A percentile compares a stretch with the other conserved stretches of the same genome.
phyloP scores from a whole-genome alignment of 148 eudicot genomes.

The Hydrangea macrophylla region DNA sequence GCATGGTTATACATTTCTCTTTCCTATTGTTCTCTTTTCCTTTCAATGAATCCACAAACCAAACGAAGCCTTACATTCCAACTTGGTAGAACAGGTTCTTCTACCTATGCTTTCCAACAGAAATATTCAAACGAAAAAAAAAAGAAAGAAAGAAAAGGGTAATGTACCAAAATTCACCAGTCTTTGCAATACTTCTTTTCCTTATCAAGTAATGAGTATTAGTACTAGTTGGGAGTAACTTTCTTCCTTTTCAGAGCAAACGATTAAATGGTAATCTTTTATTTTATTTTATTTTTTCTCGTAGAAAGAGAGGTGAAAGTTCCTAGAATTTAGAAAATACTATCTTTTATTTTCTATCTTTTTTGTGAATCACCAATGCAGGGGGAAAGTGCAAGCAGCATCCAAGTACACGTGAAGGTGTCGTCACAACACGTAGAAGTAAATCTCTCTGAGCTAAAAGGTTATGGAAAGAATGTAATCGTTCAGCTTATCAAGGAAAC shows the following conservation, averaged over 20 bases:
- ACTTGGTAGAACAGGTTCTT: too few relatives aligned
- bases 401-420: slow-evolving; percentile 26
- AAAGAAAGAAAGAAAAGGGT: neutral
- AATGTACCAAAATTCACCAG: neutral
- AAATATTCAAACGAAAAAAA: neutral
- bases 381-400: slow-evolving; percentile 39
- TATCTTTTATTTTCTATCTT: too few relatives aligned
- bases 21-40: too few relatives aligned
- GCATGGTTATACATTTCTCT: too few relatives aligned
- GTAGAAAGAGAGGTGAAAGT: too few relatives aligned
- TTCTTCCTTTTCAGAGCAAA: neutral
- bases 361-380: slow-evolving; percentile 14
- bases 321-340: too few relatives aligned
- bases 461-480: slow-evolving; percentile 44
- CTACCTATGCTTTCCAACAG: neutral
- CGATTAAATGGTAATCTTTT: neutral
- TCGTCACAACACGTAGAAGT: slow-evolving; percentile 41
- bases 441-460: slow-evolving; percentile 43
- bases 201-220: too few relatives aligned
- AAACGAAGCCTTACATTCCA: too few relatives aligned
- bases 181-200: too few relatives aligned
- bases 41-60: too few relatives aligned
- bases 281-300: neutral
- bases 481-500: slow-evolving; percentile 42
- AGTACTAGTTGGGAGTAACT: neutral